Evolutionary conservation across 2,329 filamentous ascomycete genomes (phyloP).

Genomic region (Colletotrichum australisinense): DNA sequence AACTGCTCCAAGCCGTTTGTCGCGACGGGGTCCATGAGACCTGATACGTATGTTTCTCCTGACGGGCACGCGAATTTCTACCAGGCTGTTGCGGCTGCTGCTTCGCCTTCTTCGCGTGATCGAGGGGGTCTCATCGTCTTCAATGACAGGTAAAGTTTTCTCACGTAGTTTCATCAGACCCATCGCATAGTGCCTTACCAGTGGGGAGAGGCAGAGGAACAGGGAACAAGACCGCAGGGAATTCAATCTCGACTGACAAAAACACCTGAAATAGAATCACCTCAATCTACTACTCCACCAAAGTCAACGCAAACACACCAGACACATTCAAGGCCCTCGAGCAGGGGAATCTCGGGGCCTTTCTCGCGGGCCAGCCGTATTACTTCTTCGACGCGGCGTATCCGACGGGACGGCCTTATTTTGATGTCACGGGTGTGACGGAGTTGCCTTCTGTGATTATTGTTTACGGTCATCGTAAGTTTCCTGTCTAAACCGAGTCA

Average conservation of each 20-base stretch:
- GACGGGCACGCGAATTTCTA: constrained; percentile 65
- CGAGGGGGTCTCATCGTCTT: constrained; percentile 62
- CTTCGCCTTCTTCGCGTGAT: constrained; percentile 50
- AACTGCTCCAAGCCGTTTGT: constrained; percentile 65
- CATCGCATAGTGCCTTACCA: too few relatives aligned
- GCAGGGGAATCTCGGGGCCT: constrained; percentile 59
- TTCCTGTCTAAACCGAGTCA: too few relatives aligned
- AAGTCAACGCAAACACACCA: constrained; percentile 64
- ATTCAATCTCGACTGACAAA: too few relatives aligned
- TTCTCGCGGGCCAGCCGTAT: constrained; percentile 64
- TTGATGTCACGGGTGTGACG: constrained; percentile 46
- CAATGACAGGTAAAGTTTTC: constrained; percentile 51
- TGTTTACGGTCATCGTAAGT: constrained; percentile 55
- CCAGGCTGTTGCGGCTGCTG: constrained; percentile 62
- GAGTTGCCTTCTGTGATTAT: constrained; percentile 58
- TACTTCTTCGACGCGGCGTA: constrained; percentile 62
- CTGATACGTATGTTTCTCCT: constrained; percentile 63
- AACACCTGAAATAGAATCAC: constrained; percentile 47
- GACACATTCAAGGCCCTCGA: constrained; percentile 65
- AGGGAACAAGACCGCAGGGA: too few relatives aligned
- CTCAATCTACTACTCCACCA: constrained; percentile 63
- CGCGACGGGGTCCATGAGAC: constrained; percentile 65
- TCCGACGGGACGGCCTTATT: constrained; percentile 53
- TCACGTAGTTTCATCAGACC: too few relatives aligned
- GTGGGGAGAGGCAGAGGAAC: too few relatives aligned